Conservation (phyloP, 352 stramenopile genomes). For the Globisporangium lucens region DNA sequence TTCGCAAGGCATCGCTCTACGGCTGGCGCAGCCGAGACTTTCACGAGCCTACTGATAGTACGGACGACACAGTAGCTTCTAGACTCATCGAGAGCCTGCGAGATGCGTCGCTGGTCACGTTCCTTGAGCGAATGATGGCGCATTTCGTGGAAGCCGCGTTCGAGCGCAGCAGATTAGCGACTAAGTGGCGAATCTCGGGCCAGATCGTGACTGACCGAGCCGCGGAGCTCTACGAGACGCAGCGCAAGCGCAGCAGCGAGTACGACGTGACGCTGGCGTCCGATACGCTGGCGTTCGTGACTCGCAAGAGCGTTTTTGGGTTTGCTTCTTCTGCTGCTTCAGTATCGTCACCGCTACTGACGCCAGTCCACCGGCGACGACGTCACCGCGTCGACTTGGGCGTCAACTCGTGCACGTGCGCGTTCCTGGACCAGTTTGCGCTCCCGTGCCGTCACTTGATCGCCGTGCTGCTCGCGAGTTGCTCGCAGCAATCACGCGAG, state of each 20-base stretch:
- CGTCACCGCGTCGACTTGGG: neutral
- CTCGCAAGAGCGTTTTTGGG: neutral
- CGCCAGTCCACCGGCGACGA: neutral
- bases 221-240: neutral
- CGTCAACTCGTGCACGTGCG: neutral
- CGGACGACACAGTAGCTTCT: neutral
- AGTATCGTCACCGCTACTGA: neutral
- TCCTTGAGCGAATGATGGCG: neutral
- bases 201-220: neutral
- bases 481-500: neutral
- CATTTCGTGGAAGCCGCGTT: neutral
- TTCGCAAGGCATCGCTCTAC: neutral
- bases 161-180: neutral
- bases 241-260: neutral
- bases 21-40: neutral
- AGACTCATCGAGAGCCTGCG: neutral
- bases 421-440: neutral
- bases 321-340: neutral
- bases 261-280: neutral
- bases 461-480: neutral
- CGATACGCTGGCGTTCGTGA: neutral
- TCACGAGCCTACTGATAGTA: neutral
- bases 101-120: neutral
- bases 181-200: neutral
- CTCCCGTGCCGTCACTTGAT: neutral